A percentile compares a stretch with the other conserved stretches of the same genome.
These are phyloP conservation scores for Zalerion maritima DNA, from an alignment of 495 filamentous ascomycete genomes.

Conservation along the genomic window DNA sequence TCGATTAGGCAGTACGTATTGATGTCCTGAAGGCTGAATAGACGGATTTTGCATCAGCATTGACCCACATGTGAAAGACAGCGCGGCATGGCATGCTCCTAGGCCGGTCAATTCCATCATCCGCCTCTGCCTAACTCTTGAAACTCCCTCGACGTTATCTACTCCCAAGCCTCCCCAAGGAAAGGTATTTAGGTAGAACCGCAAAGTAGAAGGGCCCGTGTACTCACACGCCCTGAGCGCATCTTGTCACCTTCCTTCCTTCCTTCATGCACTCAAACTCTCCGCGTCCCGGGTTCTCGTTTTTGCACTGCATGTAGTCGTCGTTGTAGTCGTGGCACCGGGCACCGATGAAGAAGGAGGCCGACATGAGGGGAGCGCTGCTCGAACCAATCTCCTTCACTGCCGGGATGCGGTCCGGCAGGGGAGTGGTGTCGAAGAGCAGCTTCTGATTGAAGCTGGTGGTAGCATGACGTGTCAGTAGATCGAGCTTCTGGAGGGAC, in stretches of 20 bases:
- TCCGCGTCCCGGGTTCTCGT: constrained; percentile 67
- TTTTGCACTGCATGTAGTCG: constrained; percentile 99
- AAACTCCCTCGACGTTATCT: not conserved
- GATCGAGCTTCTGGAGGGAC: not conserved
- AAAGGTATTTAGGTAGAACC: not conserved
- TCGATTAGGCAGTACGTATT: constrained; percentile 84
- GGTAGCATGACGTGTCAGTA: constrained; percentile 4
- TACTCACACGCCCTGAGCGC: constrained; percentile 89
- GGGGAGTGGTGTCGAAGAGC: constrained; percentile 90
- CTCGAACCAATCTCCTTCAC: constrained; percentile 84
- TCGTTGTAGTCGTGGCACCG: constrained; percentile 92
- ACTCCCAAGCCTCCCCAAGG: not conserved
- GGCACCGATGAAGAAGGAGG: constrained; percentile 94
- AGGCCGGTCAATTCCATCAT: not conserved
- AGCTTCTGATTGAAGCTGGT: constrained; percentile 80
- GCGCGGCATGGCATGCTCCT: not conserved
- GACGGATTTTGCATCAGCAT: constrained; percentile 2
- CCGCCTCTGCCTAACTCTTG: constrained; percentile 1
- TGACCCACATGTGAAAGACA: not conserved
- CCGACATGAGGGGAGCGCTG: constrained; percentile 80
- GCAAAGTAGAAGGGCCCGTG: not conserved
- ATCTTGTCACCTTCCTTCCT: constrained; percentile 88
- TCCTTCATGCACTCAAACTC: constrained; percentile 94
- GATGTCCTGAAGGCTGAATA: constrained; percentile 71
- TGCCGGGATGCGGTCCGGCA: constrained; percentile 77